Base-by-base conservation (phyloP, 2,329 filamentous ascomycete genomes). In the Thielaviopsis ethacetica region DNA sequence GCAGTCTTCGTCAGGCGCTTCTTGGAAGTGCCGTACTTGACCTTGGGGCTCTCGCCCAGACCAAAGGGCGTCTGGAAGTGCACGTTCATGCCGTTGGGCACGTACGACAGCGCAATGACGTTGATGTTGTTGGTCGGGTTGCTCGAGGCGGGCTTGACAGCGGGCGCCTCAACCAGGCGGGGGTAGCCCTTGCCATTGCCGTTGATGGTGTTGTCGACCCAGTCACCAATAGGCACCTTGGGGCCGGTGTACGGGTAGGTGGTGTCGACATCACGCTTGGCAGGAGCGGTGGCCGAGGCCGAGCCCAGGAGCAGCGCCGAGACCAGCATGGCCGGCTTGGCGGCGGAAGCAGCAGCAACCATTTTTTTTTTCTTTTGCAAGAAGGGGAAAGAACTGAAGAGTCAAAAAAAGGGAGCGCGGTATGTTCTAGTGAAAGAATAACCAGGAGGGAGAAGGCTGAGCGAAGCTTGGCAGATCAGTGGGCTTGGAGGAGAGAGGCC, bases 31-130 rank as follows among this genome's bases (percentile, higher is more conserved):
- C 76, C 76, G 72, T 73, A 78, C 19, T 68, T 66, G 3, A 79
- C 68, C 0, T 68, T 65, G 0, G 76, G 76, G 4, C 66, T 62
- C n/a, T 63, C 65, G 15, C 72, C 73, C n/a, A 79, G 66, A 6
- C 76, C 76, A 62, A 78, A 79, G 0, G 76, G 75, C 0, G 76
- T 78, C 67, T 78, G 76, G 65, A 72, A 79, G 66, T 78, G 76
- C 59, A 78, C 71, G 64, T 76, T 76, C 64, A 78, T 73, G 38
- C 76, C 76, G 55, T 69, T 65, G 0, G 75, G 75, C 2, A 76
- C 61, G 61, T 76, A 78, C 0, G 75, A 69, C 59, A 76, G 62
- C 4, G 72, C 71, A 59, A 78, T 75, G 44, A 78, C 76, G 62
- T 79, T 78, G 65, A 79, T 65, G 57, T 78, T 79, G 68, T 78